Evolutionary conservation across 2,329 filamentous ascomycete species (phyloP).

Genomic region (Neoarthrinium moseri): DNA sequence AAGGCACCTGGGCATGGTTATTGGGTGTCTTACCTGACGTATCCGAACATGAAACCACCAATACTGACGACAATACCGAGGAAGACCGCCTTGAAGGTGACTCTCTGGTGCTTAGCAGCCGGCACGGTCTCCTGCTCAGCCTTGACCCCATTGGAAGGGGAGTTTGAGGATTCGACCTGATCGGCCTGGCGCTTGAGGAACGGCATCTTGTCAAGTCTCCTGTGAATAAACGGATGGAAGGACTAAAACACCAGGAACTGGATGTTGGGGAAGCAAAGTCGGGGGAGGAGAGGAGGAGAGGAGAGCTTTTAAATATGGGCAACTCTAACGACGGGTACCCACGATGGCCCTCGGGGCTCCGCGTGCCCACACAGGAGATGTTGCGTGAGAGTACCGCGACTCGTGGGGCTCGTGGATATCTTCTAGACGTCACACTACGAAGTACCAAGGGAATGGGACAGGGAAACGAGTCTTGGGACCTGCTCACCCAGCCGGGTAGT

Average conservation of each 20-base stretch:
- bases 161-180: conserved; percentile 21
- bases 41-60: conserved; percentile 58
- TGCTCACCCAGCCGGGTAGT: neutral
- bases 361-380: neutral
- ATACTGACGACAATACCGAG: conserved; percentile 52
- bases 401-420: conserved; percentile 5
- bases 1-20: neutral
- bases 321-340: neutral
- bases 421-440: conserved; percentile 5
- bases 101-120: conserved; percentile 12
- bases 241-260: conserved; percentile 1
- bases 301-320: conserved; percentile 1
- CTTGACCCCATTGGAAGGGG: conserved; percentile 2
- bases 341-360: conserved; percentile 4
- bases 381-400: conserved; percentile 3
- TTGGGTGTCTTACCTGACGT: conserved; percentile 46
- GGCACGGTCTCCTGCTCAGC: conserved; percentile 11
- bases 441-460: neutral
- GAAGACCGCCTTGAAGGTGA: conserved; percentile 39
- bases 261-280: neutral
- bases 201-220: conserved; percentile 24
- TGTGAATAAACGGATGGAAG: neutral
- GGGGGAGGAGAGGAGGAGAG: neutral
- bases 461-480: too few relatives aligned
- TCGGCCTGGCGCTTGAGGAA: conserved; percentile 25